Conservation (phyloP, 2,329 filamentous ascomycete genomes). For the Aureobasidium subglaciale region DNA sequence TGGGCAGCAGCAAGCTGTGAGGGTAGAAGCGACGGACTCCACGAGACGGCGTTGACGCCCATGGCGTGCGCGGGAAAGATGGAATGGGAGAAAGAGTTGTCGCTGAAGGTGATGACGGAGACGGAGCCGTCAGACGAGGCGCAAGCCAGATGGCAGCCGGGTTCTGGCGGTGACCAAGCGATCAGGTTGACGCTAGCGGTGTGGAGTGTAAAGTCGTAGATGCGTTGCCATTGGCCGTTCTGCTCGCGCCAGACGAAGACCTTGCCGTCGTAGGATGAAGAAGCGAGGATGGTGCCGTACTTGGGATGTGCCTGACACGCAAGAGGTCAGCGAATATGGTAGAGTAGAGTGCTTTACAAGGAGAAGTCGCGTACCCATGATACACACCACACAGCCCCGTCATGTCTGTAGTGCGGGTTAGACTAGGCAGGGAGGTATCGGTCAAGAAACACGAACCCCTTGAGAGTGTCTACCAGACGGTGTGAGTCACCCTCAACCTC, state of each 20-base stretch:
- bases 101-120: slow-evolving; percentile 91
- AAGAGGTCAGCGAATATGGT: not conserved
- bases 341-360: not conserved
- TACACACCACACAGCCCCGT: slow-evolving; percentile 96
- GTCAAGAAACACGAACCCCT: slow-evolving; percentile 57
- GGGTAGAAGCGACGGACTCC: slow-evolving; percentile 79
- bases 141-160: slow-evolving; percentile 87
- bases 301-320: slow-evolving; percentile 71
- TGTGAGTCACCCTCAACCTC: slow-evolving; percentile 93
- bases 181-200: slow-evolving; percentile 96
- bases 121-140: slow-evolving; percentile 92
- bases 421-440: not conserved
- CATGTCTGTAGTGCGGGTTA: slow-evolving; percentile 56
- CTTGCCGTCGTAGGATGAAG: slow-evolving; percentile 92
- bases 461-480: slow-evolving; percentile 82
- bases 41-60: slow-evolving; percentile 91
- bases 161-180: slow-evolving; percentile 94
- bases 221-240: slow-evolving; percentile 54
- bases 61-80: slow-evolving; percentile 88
- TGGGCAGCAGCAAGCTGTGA: slow-evolving; percentile 73
- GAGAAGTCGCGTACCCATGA: slow-evolving; percentile 58
- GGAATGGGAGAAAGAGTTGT: slow-evolving; percentile 84
- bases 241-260: slow-evolving; percentile 98
- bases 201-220: slow-evolving; percentile 90
- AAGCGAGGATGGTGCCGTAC: slow-evolving; percentile 95